Percentiles rank a stretch among this genome's conserved stretches.
Evolutionary conservation across 495 filamentous ascomycete genomes (phyloP).

Genomic region (Penicillium robsamsonii): DNA sequence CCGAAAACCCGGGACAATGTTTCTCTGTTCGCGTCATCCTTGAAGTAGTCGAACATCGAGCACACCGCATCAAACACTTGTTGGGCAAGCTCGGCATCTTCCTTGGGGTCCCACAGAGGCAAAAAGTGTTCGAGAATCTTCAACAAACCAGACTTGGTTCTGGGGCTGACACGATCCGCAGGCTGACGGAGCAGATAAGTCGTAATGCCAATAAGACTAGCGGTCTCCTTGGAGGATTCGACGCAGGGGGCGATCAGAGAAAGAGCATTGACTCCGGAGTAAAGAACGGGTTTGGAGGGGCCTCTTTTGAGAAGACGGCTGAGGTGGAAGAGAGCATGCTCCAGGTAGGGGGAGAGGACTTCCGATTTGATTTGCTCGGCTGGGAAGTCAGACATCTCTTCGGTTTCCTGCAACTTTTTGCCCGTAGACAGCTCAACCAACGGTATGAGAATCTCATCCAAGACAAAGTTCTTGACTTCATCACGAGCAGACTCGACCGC

Average conservation of each 20-base stretch:
- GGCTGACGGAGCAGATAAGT: slow-evolving; percentile 83
- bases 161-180: slow-evolving; percentile 72
- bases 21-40: slow-evolving; percentile 69
- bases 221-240: slow-evolving; percentile 63
- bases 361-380: slow-evolving; percentile 52
- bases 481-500: slow-evolving; percentile 75
- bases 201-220: slow-evolving; percentile 69
- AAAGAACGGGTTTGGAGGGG: slow-evolving; percentile 68
- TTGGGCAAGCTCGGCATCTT: slow-evolving; percentile 44
- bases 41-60: slow-evolving; percentile 83
- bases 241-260: slow-evolving; percentile 73
- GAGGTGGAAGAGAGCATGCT: slow-evolving; percentile 64
- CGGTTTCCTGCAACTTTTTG: slow-evolving; percentile 44
- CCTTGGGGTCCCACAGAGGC: slow-evolving; percentile 55
- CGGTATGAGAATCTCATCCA: slow-evolving; percentile 64
- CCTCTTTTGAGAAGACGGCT: slow-evolving; percentile 68
- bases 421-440: slow-evolving; percentile 56
- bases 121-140: slow-evolving; percentile 73
- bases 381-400: slow-evolving; percentile 52
- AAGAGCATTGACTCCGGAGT: slow-evolving; percentile 72
- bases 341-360: slow-evolving; percentile 68
- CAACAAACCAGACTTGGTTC: slow-evolving; percentile 77
- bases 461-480: slow-evolving; percentile 78
- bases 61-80: slow-evolving; percentile 61
- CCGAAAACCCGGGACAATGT: slow-evolving; percentile 68